Percentiles rank a stretch among this genome's conserved stretches.
Evolutionary conservation across 2,329 filamentous ascomycete species (phyloP).

Genomic region (Neonectria sp.): DNA sequence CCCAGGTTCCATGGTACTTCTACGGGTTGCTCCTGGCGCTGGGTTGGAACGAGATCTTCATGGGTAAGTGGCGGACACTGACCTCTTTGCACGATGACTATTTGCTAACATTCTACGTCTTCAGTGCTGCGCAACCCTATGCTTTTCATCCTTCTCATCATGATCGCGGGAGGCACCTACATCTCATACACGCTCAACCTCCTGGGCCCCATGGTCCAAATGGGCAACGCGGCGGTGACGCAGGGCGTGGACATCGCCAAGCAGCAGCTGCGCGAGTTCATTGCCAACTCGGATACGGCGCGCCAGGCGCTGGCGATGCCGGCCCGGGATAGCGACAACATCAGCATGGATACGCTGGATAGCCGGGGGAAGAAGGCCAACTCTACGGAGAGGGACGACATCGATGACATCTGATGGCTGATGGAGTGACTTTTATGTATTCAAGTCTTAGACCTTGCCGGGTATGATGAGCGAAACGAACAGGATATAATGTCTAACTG

Average conservation of each 20-base stretch:
- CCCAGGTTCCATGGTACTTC: conserved; percentile 95
- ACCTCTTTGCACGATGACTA: not conserved
- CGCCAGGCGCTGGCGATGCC: conserved; percentile 87
- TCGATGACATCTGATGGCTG: conserved; percentile 71
- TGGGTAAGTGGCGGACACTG: conserved; percentile 74
- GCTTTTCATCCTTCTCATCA: conserved; percentile 90
- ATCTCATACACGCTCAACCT: conserved; percentile 95
- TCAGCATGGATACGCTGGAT: conserved; percentile 74
- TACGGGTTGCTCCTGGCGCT: conserved; percentile 90
- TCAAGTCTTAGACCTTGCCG: conserved; percentile 27
- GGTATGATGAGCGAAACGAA: conserved; percentile 42
- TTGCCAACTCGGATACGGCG: conserved; percentile 89
- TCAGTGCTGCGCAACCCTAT: conserved; percentile 93
- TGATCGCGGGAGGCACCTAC: conserved; percentile 84
- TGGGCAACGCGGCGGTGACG: conserved; percentile 88
- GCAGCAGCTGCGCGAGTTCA: conserved; percentile 89
- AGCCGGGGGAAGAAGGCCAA: conserved; percentile 67
- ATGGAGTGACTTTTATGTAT: conserved; percentile 38
- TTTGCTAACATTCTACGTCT: conserved; percentile 28
- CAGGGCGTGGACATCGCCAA: conserved; percentile 95
- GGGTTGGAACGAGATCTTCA: conserved; percentile 98
- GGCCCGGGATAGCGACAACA: conserved; percentile 61
- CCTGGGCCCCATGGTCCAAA: conserved; percentile 95
- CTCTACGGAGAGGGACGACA: conserved; percentile 61
- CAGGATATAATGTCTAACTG: conserved; percentile 51